These are phyloP conservation scores for Pseudomonodictys pantanalensis DNA, from an alignment of 495 filamentous ascomycete genomes.

Conservation along the genomic window DNA sequence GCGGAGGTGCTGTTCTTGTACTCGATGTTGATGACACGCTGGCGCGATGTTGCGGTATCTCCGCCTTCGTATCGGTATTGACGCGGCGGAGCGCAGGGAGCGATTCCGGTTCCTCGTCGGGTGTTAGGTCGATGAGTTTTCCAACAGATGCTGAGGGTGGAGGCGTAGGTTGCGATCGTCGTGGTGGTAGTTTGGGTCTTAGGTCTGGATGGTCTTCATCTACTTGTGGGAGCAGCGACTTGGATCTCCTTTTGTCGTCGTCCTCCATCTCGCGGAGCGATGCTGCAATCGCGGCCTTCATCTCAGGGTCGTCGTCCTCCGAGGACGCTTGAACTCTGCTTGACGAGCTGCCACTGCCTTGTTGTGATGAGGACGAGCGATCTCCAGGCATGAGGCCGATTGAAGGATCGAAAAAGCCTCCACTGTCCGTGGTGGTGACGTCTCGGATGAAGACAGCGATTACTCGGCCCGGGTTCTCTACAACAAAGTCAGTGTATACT, in stretches of 20 bases:
- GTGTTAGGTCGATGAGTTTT: slow-evolving; percentile 41
- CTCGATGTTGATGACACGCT: slow-evolving; percentile 18
- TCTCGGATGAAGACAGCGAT: slow-evolving; percentile 89
- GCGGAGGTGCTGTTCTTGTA: slow-evolving; percentile 32
- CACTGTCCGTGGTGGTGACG: slow-evolving; percentile 71
- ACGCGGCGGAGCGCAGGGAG: slow-evolving; percentile 1
- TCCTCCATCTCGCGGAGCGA: slow-evolving; percentile 41
- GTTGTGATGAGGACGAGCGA: slow-evolving; percentile 27
- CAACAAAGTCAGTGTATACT: slow-evolving; percentile 90
- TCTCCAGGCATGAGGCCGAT: slow-evolving; percentile 45
- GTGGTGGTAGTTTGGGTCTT: slow-evolving; percentile 33
- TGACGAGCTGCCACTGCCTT: neutral
- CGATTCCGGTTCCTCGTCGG: slow-evolving; percentile 20
- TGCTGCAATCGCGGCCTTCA: slow-evolving; percentile 41
- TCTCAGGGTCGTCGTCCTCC: slow-evolving; percentile 41
- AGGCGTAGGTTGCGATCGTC: slow-evolving; percentile 24
- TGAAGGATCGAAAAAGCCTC: slow-evolving; percentile 74
- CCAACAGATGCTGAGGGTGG: slow-evolving; percentile 8
- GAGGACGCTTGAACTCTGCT: slow-evolving; percentile 11
- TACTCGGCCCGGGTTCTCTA: slow-evolving; percentile 77
- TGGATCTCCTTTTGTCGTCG: slow-evolving; percentile 29
- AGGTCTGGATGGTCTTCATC: slow-evolving; percentile 24
- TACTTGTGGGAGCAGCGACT: slow-evolving; percentile 28
- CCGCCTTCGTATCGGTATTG: slow-evolving; percentile 8
- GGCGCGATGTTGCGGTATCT: slow-evolving; percentile 2